Evolutionary conservation across 768 basidiomycete genomes (phyloP).

Genomic region (Collybia nuda): DNA sequence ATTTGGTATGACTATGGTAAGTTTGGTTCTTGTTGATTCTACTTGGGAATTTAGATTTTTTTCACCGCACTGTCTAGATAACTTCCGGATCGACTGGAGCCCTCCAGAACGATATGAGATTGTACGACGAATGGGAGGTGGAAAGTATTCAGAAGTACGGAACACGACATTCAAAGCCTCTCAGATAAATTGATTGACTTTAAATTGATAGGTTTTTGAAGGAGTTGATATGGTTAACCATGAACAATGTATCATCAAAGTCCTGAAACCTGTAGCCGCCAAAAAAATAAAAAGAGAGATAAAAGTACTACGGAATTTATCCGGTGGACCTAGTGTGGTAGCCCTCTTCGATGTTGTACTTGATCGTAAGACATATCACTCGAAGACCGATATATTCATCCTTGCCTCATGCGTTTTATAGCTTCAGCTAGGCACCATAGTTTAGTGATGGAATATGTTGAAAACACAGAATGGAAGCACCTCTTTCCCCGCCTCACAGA

Average conservation of each 20-base stretch:
- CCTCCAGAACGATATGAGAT: conserved; percentile 68
- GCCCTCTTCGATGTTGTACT: conserved; percentile 66
- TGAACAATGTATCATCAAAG: conserved; percentile 64
- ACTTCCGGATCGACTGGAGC: conserved; percentile 63
- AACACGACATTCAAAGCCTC: background rate
- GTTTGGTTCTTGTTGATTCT: conserved; percentile 12
- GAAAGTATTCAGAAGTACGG: conserved; percentile 64
- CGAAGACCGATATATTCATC: background rate
- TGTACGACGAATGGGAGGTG: conserved; percentile 60
- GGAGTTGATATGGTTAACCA: conserved; percentile 55
- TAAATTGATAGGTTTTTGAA: conserved; percentile 47
- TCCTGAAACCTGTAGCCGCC: conserved; percentile 70
- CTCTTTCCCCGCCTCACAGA: conserved; percentile 60
- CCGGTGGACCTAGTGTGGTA: conserved; percentile 72
- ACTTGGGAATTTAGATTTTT: background rate
- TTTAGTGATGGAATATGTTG: conserved; percentile 67
- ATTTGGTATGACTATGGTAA: conserved; percentile 66
- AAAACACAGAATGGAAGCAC: conserved; percentile 66
- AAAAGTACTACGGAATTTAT: conserved; percentile 68
- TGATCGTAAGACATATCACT: conserved; percentile 36
- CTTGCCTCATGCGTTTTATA: conserved; percentile 6
- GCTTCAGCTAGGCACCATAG: conserved; percentile 60
- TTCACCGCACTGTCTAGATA: conserved; percentile 44
- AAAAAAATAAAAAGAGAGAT: conserved; percentile 77
- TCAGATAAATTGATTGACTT: background rate